Evolutionary conservation across 176 grass and related monocot species (phyloP).

Genomic region (Oryza glumipatula): DNA sequence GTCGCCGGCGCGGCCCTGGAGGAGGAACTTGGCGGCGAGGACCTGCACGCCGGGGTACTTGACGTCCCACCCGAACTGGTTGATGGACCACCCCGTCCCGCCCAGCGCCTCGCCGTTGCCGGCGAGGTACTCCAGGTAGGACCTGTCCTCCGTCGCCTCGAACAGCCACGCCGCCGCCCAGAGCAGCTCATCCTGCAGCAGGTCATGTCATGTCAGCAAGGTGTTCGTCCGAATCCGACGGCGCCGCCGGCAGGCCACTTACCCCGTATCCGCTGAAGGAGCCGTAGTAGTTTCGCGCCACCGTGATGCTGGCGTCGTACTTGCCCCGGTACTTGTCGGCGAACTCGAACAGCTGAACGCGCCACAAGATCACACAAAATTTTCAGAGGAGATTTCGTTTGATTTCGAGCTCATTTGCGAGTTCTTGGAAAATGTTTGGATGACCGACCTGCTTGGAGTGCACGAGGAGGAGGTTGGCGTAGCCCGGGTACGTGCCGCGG

Average conservation of each 20-base stretch:
- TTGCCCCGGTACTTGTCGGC: conserved; percentile 90
- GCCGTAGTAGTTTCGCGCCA: conserved; percentile 74
- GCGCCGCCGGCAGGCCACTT: conserved; percentile 6
- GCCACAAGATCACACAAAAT: neutral
- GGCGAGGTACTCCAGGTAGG: conserved; percentile 77
- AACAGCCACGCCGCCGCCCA: conserved; percentile 95
- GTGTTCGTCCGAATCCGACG: neutral
- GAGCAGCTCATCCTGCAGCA: conserved; percentile 75
- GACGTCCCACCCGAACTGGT: conserved; percentile 95
- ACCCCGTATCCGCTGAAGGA: conserved; percentile 92
- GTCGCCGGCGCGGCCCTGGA: conserved; percentile 64
- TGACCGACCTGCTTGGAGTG: conserved; percentile 73
- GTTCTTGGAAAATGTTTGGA: neutral
- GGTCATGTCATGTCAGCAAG: neutral
- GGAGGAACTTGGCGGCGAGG: conserved; percentile 79
- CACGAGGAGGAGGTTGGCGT: conserved; percentile 69
- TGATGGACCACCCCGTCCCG: conserved; percentile 75
- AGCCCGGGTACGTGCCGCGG: conserved; percentile 49
- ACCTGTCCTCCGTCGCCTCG: conserved; percentile 65
- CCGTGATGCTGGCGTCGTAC: conserved; percentile 77
- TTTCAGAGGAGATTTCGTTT: neutral
- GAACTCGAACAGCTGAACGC: conserved; percentile 69
- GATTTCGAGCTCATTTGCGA: neutral
- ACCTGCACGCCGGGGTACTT: conserved; percentile 92
- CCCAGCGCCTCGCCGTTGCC: conserved; percentile 68